Evolutionary conservation across 352 stramenopile genomes (phyloP), one percentile per base, ranked within the genome.

Genomic region (Globisporangium middletonii): DNA sequence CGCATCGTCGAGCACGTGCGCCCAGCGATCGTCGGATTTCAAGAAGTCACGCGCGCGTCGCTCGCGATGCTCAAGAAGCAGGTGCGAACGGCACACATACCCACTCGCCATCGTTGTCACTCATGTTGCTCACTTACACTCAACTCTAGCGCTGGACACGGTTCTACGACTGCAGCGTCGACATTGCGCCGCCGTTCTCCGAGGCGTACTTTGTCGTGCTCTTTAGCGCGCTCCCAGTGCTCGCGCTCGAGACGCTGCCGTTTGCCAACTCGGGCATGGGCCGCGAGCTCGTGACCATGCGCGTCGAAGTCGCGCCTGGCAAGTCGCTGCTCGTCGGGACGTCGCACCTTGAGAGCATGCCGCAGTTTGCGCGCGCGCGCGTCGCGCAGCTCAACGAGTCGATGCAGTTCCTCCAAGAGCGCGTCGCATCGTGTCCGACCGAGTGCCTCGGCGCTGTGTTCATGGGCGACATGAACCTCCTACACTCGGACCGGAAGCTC

Each of bases 81-180:
- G 59, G 63, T 63, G 16, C 16, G 41, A 23, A 23, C 23, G 13
- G 12, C 41, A 16, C 12, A 6, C 38, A 43, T 43, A 13, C 15
- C 23, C 23, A 23, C 23, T 23, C 23, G 23, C 23, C 23, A 23
- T 23, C 23, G 23, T 23, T 23, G 23, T 23, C 23, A 23, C 23
- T 23, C 23, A 23, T 23, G 23, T 23, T 23, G 23, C 23, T 23
- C 23, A 23, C 23, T 23, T 23, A 23, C 23, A 23, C 23, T 23
- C 23, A 23, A 23, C 23, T 23, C 23, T 30, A 91, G 64, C 57
- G 60, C 18, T 92, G 82, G 82, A 64, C 71, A 5, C 62, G 64
- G 54, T 90, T 75, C 68, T 92, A 92, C 55, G 82, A 92, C 72
- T 92, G 82, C 71, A 92, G 82, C 38, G 55, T 80, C 45, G 79